phyloP scores from a whole-genome alignment of 2,329 filamentous ascomycete species.

The Hypoxylon sp. region DNA sequence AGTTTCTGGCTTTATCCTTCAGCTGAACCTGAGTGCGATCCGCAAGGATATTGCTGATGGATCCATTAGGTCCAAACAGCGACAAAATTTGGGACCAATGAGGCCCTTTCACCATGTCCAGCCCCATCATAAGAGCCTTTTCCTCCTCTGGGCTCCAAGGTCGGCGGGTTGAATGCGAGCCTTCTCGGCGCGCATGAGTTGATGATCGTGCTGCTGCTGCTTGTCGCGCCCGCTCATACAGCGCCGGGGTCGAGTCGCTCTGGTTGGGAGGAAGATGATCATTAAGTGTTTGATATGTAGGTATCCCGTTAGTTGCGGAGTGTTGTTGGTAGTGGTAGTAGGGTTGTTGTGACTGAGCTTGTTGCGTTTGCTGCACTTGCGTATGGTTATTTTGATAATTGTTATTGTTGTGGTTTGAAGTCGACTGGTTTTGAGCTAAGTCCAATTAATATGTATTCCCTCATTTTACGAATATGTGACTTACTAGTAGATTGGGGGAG shows the following conservation, averaged over 20 bases:
- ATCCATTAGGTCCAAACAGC: conserved; percentile 84
- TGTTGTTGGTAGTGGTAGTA: conserved; percentile 51
- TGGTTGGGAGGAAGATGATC: conserved; percentile 68
- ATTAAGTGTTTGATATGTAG: conserved; percentile 49
- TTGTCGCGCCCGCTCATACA: conserved; percentile 72
- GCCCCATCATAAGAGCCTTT: conserved; percentile 87
- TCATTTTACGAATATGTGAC: conserved; percentile 14
- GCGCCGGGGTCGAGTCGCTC: conserved; percentile 66
- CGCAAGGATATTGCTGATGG: conserved; percentile 85
- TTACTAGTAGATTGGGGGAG: conserved; percentile 50
- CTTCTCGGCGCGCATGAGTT: conserved; percentile 69
- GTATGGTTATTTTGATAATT: conserved; percentile 44
- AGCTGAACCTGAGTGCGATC: conserved; percentile 92
- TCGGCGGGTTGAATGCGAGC: conserved; percentile 74
- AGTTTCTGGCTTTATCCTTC: conserved; percentile 91
- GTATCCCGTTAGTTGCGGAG: conserved; percentile 34
- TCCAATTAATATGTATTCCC: conserved; percentile 27
- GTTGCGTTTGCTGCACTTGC: conserved; percentile 35
- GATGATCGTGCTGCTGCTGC: conserved; percentile 71
- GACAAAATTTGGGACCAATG: conserved; percentile 94
- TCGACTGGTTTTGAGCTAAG: conserved; percentile 45
- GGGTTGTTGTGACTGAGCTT: conserved; percentile 42
- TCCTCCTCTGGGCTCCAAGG: conserved; percentile 93
- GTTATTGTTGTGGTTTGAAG: conserved; percentile 43
- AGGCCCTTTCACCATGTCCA: conserved; percentile 89